Base-by-base conservation (phyloP, 305 asterid genomes). In the Andrographis paniculata region DNA sequence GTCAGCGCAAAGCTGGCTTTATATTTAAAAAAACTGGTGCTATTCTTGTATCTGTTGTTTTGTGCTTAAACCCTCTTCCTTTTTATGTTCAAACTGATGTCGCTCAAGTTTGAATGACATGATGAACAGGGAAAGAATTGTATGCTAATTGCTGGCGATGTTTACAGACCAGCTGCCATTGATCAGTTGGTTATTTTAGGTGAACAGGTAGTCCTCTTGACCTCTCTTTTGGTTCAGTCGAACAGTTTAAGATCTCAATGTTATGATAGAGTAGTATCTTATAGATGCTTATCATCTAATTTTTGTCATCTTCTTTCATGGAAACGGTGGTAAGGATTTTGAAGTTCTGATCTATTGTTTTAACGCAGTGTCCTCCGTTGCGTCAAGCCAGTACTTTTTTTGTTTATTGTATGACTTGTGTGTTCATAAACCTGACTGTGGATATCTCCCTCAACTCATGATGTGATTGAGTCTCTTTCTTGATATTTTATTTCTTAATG, bases 131-230 rank as follows among this genome's bases (percentile, higher is more conserved):
- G 99, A 48, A 91, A 91, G 74, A 87, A 71, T 65, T 91, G 96
- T 82, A 80, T 87, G 96, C 84, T 91, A 63, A 76, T 91, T 65
- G 99, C 99, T 52, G 99, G 99, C 63, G 96, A 91, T 51, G 89
- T 91, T 20, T 91, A 91, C 61, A 80, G 99, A 62, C 99, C 99
- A 59, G 99, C 99, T 59, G 99, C 99, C 48, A 91, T 91, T 50
- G 99, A 91, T 58, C 99, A 91, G 68, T 78, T 91, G 64, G 79
- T 80, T 50, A 91, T 91, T 70, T 62, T 91, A 65, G 99, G 94
- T 48, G 78, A 91, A 71, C 92, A 85, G 93, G 95, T 88, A 65
- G 12, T 42, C 53, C 54, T 59, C 63, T 52, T 55, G 20, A 54
- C 52, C 14, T 36, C 41, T 28, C 35, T 30, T 63, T 28, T 60